These are phyloP conservation scores for Boletus eberwhitei DNA, from an alignment of 768 basidiomycete species.

Conservation along the genomic window DNA sequence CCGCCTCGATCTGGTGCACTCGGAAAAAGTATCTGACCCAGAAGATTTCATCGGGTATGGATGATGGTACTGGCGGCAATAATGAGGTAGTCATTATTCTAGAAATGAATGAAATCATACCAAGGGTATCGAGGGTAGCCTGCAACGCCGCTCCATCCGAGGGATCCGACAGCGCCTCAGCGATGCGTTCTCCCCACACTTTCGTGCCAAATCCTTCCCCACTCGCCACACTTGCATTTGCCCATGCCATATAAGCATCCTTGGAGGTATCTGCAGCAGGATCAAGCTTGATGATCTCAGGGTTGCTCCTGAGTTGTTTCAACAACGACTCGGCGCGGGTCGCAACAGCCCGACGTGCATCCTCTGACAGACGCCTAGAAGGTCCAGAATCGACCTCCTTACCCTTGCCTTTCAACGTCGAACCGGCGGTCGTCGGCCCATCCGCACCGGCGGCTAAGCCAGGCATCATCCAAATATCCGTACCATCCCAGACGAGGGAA, in stretches of 20 bases:
- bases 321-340: conserved; percentile 78
- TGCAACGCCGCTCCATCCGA: conserved; percentile 52
- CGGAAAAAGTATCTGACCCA: conserved; percentile 94
- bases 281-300: conserved; percentile 71
- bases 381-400: conserved; percentile 29
- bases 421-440: conserved; percentile 6
- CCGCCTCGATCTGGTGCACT: conserved; percentile 71
- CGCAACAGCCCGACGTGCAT: conserved; percentile 53
- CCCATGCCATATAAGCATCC: conserved; percentile 60
- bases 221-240: conserved; percentile 53
- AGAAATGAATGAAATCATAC: conserved; percentile 38
- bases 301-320: conserved; percentile 68
- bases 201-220: conserved; percentile 44
- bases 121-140: conserved; percentile 52
- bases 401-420: conserved; percentile 35
- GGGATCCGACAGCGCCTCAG: conserved; percentile 46
- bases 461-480: conserved; percentile 82
- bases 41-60: conserved; percentile 62
- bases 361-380: conserved; percentile 33
- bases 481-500: conserved; percentile 72
- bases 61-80: conserved; percentile 58
- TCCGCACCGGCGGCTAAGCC: conserved; percentile 19
- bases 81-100: conserved; percentile 5
- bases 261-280: conserved; percentile 62
- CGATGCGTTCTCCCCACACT: conserved; percentile 53